Conservation (phyloP, 2,329 filamentous ascomycete genomes). For the Alternaria postmessia region DNA sequence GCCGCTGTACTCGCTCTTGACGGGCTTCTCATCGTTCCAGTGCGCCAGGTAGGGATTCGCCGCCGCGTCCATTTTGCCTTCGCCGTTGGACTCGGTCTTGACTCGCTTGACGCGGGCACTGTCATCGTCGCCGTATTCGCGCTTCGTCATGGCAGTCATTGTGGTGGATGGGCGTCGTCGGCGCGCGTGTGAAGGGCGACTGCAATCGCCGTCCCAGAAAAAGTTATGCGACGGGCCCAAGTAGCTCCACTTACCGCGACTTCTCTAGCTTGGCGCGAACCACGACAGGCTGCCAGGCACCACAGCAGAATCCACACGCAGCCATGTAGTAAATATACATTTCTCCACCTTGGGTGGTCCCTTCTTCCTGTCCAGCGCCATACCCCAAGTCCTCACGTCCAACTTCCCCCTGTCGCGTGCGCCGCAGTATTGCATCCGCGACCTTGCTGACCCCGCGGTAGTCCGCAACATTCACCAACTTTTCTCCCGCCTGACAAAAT, state of each 20-base stretch:
- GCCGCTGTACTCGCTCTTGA: slow-evolving; percentile 39
- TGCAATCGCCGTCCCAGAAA: slow-evolving; percentile 18
- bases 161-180: slow-evolving; percentile 5
- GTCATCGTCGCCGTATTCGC: slow-evolving; percentile 59
- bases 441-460: slow-evolving; percentile 19
- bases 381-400: not conserved
- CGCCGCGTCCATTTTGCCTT: slow-evolving; percentile 58
- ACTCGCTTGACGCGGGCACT: slow-evolving; percentile 63
- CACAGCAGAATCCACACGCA: slow-evolving; percentile 15
- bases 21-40: slow-evolving; percentile 69
- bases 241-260: slow-evolving; percentile 24
- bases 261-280: slow-evolving; percentile 18
- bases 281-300: slow-evolving; percentile 20
- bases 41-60: slow-evolving; percentile 92
- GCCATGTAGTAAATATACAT: slow-evolving; percentile 17
- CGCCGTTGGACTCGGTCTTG: slow-evolving; percentile 44
- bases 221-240: slow-evolving; percentile 29
- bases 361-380: not conserved
- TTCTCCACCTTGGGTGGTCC: slow-evolving; percentile 11
- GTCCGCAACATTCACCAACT: slow-evolving; percentile 16
- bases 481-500: slow-evolving; percentile 2
- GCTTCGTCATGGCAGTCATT: slow-evolving; percentile 61
- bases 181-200: slow-evolving; percentile 13
- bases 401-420: slow-evolving; percentile 1
- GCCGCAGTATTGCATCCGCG: slow-evolving; percentile 7